These are phyloP conservation scores for Kodamaea jinghongensis DNA, from an alignment of 805 yeast genomes.

Conservation along the genomic window DNA sequence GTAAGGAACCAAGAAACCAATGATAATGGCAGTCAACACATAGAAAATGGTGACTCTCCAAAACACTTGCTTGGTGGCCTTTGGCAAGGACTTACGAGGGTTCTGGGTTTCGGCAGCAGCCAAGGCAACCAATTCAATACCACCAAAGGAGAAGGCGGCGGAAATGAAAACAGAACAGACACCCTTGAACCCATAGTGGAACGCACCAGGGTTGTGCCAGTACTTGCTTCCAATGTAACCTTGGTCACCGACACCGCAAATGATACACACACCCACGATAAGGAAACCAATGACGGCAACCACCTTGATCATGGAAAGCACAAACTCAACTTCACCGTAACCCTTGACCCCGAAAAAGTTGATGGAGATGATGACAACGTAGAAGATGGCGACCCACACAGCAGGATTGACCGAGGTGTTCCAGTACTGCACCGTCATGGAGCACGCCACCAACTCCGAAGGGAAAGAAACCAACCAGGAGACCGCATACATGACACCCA, in stretches of 20 bases:
- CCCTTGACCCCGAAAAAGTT: constrained; percentile 38
- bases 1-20: constrained; percentile 50
- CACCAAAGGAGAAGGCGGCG: constrained; percentile 62
- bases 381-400: constrained; percentile 38
- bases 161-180: constrained; percentile 38
- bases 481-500: constrained; percentile 46
- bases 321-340: constrained; percentile 30
- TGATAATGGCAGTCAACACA: constrained; percentile 23
- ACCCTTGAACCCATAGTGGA: constrained; percentile 23
- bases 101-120: constrained; percentile 57
- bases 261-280: constrained; percentile 28
- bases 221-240: constrained; percentile 20
- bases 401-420: constrained; percentile 29
- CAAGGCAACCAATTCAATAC: constrained; percentile 57
- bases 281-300: constrained; percentile 29
- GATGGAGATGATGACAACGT: constrained; percentile 29
- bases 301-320: constrained; percentile 24
- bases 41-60: constrained; percentile 54
- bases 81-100: constrained; percentile 56
- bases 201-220: constrained; percentile 23
- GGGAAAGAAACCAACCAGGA: constrained; percentile 35
- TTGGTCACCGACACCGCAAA: constrained; percentile 29
- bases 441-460: constrained; percentile 32
- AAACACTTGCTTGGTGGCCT: constrained; percentile 53
- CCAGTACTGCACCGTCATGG: constrained; percentile 37